Evolutionary conservation across 2,329 filamentous ascomycete genomes (phyloP).

Genomic region (Bimuria novae-zelandiae): DNA sequence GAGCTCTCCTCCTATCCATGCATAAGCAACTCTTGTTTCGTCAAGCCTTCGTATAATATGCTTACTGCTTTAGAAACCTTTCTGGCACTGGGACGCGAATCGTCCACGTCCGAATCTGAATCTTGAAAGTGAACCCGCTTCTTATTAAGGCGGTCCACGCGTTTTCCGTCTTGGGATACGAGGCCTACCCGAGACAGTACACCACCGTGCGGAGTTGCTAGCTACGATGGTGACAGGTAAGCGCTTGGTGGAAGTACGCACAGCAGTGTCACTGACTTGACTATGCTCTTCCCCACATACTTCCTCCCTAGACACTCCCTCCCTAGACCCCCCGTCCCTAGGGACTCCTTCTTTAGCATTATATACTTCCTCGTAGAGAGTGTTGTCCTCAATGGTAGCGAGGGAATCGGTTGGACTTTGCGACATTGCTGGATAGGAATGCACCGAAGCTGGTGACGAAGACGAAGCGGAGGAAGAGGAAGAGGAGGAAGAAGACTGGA

Average conservation of each 20-base stretch:
- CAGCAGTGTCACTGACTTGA: conserved; percentile 4
- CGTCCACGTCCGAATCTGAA: conserved; percentile 1
- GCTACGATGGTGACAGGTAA: conserved; percentile 4
- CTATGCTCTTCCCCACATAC: neutral
- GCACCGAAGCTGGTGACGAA: neutral
- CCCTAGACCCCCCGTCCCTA: too few species aligned
- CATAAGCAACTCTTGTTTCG: neutral
- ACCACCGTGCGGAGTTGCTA: neutral
- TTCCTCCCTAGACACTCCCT: too few species aligned
- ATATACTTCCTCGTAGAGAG: too few species aligned
- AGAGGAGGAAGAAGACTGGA: too few species aligned
- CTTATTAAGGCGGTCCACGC: neutral
- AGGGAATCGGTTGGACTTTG: too few species aligned
- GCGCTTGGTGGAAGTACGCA: conserved; percentile 1
- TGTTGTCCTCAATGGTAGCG: too few species aligned
- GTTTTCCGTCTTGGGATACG: neutral
- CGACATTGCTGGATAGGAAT: conserved; percentile 4
- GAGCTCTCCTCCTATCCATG: neutral
- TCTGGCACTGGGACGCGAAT: neutral
- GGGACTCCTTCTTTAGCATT: too few species aligned
- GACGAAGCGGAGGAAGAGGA: too few species aligned
- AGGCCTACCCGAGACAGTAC: neutral
- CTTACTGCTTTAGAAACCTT: conserved; percentile 4
- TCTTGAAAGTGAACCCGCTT: neutral
- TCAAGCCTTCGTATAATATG: neutral